phyloP scores from a whole-genome alignment of 768 basidiomycete genomes.

The Piloderma croceum region DNA sequence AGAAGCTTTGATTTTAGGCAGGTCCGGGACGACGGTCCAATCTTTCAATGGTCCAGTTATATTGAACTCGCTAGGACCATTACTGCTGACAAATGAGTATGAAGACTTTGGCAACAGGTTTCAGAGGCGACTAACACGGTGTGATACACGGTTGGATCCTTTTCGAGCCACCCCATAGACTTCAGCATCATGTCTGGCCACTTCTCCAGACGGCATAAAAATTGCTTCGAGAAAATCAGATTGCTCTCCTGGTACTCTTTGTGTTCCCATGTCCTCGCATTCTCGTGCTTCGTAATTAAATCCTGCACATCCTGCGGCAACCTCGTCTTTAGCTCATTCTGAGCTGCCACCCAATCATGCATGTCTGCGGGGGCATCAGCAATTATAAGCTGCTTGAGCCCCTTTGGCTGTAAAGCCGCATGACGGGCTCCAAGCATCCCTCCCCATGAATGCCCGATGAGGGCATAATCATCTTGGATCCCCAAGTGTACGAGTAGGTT shows the following conservation, averaged over 20 bases:
- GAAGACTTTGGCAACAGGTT: no score
- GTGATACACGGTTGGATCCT: constrained; percentile 33
- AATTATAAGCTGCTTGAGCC: constrained; percentile 28
- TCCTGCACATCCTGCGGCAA: constrained; percentile 30
- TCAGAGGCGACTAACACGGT: constrained; percentile 26
- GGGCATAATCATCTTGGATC: constrained; percentile 14
- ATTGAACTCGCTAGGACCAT: constrained; percentile 26
- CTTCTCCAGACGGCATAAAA: constrained; percentile 22
- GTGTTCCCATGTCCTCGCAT: constrained; percentile 21
- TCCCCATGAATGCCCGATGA: constrained; percentile 4
- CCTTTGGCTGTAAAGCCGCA: constrained; percentile 22
- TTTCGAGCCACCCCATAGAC: constrained; percentile 18
- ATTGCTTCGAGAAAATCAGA: constrained; percentile 21
- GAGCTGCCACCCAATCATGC: constrained; percentile 21
- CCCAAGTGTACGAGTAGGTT: constrained; percentile 32
- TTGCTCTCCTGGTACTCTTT: constrained; percentile 28
- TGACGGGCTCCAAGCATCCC: constrained; percentile 6
- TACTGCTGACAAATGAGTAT: constrained; percentile 12
- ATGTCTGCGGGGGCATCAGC: constrained; percentile 23
- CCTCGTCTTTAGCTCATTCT: constrained; percentile 18
- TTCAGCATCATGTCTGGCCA: constrained; percentile 22
- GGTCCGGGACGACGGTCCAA: constrained; percentile 22
- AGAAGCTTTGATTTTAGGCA: constrained; percentile 22
- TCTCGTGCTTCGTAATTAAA: constrained; percentile 24
- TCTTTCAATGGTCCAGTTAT: constrained; percentile 19